phyloP scores from a whole-genome alignment of 768 basidiomycete species.

The Hygrocybe punicea region DNA sequence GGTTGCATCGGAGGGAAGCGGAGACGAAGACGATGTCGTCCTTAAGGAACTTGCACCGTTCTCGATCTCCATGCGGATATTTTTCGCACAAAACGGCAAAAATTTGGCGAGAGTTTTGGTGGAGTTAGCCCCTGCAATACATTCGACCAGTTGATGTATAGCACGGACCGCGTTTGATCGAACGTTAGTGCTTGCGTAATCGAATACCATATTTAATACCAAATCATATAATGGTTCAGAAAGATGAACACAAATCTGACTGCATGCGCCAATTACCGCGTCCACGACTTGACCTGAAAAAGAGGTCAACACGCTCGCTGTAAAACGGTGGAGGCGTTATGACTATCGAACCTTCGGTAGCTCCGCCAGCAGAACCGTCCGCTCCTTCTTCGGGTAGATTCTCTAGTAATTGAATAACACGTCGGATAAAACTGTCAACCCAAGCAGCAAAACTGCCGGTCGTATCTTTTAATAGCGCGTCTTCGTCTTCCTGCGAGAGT shows the following conservation, averaged over 20 bases:
- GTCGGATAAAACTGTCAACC: conserved; percentile 75
- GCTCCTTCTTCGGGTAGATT: conserved; percentile 82
- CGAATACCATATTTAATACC: conserved; percentile 77
- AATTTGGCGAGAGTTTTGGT: conserved; percentile 75
- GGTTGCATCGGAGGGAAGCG: conserved; percentile 76
- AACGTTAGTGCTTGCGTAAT: conserved; percentile 77
- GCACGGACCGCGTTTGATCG: conserved; percentile 84
- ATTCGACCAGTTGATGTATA: conserved; percentile 82
- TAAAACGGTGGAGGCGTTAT: conserved; percentile 1
- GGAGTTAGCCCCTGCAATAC: conserved; percentile 77
- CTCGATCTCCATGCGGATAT: conserved; percentile 75
- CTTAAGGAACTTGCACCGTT: conserved; percentile 75
- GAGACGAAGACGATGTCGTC: conserved; percentile 66
- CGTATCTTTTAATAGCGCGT: conserved; percentile 63
- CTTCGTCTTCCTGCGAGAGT: conserved; percentile 63
- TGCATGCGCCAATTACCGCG: conserved; percentile 71
- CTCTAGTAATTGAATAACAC: conserved; percentile 76
- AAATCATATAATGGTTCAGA: conserved; percentile 74
- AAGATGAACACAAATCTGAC: conserved; percentile 71
- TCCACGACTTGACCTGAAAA: conserved; percentile 67
- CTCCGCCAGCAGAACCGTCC: conserved; percentile 57
- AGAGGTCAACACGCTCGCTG: conserved; percentile 2
- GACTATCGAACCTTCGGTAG: conserved; percentile 53
- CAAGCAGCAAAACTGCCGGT: conserved; percentile 77
- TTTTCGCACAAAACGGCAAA: conserved; percentile 64